Evolutionary conservation across 2,329 filamentous ascomycete genomes (phyloP).

Genomic region (Didymella exigua): DNA sequence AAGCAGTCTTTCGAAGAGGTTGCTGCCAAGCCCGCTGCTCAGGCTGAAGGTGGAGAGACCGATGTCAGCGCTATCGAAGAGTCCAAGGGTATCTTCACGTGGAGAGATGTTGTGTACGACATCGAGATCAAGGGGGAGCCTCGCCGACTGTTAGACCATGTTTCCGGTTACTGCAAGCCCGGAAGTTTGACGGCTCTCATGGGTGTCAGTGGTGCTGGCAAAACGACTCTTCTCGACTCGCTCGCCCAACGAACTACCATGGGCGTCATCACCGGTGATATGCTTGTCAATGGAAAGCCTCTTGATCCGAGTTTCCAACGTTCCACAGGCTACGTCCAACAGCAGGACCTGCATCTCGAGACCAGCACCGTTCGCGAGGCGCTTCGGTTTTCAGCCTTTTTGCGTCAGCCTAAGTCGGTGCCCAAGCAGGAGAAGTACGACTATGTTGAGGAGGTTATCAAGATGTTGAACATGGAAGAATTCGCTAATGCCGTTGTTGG

Average conservation of each 20-base stretch:
- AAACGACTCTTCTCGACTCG: conserved; percentile 47
- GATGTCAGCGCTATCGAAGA: conserved; percentile 49
- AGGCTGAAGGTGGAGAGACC: conserved; percentile 39
- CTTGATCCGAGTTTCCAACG: conserved; percentile 45
- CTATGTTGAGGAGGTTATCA: conserved; percentile 69
- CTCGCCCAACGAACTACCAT: conserved; percentile 44
- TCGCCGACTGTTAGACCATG: conserved; percentile 60
- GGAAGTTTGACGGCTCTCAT: conserved; percentile 54
- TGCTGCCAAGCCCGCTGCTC: conserved; percentile 32
- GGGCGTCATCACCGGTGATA: conserved; percentile 48
- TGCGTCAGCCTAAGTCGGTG: conserved; percentile 59
- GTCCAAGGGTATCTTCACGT: conserved; percentile 52
- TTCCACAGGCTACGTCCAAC: conserved; percentile 49
- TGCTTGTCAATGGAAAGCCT: conserved; percentile 48
- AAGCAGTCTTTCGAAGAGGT: conserved; percentile 45
- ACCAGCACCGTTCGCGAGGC: conserved; percentile 48
- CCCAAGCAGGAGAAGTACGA: conserved; percentile 63
- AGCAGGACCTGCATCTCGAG: conserved; percentile 49
- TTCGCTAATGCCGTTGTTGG: conserved; percentile 71
- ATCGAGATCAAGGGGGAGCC: conserved; percentile 51
- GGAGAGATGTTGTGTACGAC: conserved; percentile 43
- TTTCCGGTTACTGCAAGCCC: conserved; percentile 62
- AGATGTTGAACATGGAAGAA: conserved; percentile 69
- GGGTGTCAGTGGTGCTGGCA: conserved; percentile 49
- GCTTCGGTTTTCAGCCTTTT: conserved; percentile 44